A percentile compares a stretch with the other conserved stretches of the same genome.
phyloP scores from a whole-genome alignment of 306 rosid genomes.

The Arachis hypogaea region DNA sequence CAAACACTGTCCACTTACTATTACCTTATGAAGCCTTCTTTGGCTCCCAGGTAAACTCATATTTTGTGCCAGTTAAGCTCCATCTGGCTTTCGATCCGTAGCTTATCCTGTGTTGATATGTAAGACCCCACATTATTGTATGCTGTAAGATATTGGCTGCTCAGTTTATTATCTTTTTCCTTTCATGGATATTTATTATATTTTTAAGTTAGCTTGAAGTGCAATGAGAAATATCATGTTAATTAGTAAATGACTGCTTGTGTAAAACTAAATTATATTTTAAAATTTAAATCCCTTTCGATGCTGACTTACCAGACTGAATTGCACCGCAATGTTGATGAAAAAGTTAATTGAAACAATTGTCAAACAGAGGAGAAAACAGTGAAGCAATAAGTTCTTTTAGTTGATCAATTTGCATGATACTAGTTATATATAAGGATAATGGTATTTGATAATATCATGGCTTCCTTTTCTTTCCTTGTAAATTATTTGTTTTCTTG shows the following conservation, averaged over 20 bases:
- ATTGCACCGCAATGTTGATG: constrained; percentile 7
- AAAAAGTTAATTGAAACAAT: neutral
- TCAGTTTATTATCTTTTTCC: neutral
- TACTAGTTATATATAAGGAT: neutral
- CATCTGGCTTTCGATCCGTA: neutral
- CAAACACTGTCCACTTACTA: constrained; percentile 87
- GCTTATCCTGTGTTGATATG: constrained; percentile 22
- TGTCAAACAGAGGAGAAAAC: constrained; percentile 7
- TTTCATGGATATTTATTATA: constrained; percentile 6
- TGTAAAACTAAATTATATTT: neutral
- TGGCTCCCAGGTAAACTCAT: constrained; percentile 83
- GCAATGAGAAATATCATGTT: constrained; percentile 9
- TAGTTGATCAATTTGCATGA: constrained; percentile 9
- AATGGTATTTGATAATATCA: constrained; percentile 16
- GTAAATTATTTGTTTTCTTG: neutral
- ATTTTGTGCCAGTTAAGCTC: constrained; percentile 9
- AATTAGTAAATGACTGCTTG: constrained; percentile 7
- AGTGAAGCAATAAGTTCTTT: constrained; percentile 9
- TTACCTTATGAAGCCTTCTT: constrained; percentile 90
- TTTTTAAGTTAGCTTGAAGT: constrained; percentile 28
- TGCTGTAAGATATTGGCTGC: neutral
- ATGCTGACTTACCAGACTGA: neutral
- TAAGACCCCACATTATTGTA: neutral
- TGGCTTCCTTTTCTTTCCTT: neutral
- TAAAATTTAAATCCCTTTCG: constrained; percentile 3